Evolutionary conservation across 805 yeast genomes (phyloP).

Genomic region (Saturnispora ahearnii): DNA sequence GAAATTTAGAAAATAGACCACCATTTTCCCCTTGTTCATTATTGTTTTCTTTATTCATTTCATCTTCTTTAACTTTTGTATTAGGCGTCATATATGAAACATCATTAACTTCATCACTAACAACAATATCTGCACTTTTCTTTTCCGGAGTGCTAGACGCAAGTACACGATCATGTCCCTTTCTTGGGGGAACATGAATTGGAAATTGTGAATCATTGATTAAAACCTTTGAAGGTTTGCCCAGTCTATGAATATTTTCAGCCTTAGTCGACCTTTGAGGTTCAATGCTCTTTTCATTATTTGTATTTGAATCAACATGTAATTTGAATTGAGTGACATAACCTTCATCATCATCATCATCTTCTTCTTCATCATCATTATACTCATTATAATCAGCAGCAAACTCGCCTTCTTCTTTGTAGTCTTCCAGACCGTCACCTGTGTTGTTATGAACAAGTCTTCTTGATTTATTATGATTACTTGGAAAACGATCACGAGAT

Average conservation of each 20-base stretch:
- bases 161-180: background rate
- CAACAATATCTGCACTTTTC: background rate
- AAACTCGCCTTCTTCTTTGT: too few species aligned
- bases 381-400: background rate
- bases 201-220: background rate
- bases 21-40: slow-evolving; percentile 12
- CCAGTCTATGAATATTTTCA: background rate
- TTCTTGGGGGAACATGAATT: background rate
- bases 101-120: background rate
- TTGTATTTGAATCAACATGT: background rate
- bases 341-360: background rate
- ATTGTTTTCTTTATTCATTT: background rate
- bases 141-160: slow-evolving; percentile 6
- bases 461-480: background rate
- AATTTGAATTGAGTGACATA: background rate
- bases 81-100: background rate
- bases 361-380: background rate
- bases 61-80: background rate
- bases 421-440: too few species aligned
- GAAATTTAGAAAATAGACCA: slow-evolving; percentile 22
- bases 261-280: background rate
- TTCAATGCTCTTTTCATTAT: background rate
- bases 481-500: background rate
- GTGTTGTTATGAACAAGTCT: too few species aligned
- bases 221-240: background rate